Evolutionary conservation across 2,329 filamentous ascomycete genomes (phyloP), one percentile per base, ranked within the genome.

Genomic region (Scytalidium sp.): DNA sequence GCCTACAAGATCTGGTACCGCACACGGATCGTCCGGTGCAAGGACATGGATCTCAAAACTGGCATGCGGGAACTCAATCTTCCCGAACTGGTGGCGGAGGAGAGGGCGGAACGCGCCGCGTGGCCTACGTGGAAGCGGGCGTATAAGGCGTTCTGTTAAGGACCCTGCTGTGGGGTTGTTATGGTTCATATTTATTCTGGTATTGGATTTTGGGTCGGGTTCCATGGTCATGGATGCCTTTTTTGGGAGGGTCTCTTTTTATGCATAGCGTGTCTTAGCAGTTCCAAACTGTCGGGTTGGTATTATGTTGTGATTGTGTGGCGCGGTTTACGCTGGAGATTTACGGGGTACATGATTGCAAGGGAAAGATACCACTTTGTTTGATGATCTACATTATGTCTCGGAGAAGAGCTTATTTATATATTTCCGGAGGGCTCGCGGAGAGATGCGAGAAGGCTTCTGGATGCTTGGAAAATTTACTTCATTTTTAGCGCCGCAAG

Each of bases 41-140:
- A 78, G 45, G 86, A 95, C 55, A 95, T 97, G 84, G 92, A 97
- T 68, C 71, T 97, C 54, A 81, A 87, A 52, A 96, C 91, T 0
- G 93, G 93, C 2, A 83, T 91, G 22, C 78, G 92, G 21, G 90
- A 96, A 63, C 80, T 97, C 50, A 92, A 96, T 65, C 71, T 97
- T 41, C 82, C 84, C 22, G 81, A 88, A 52, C 71, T 97, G 45
- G 75, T 95, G 45, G 84, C 85, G 40, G 87, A 96, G 67, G 93
- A 97, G 73, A 72, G 77, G 36, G 85, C 87, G 46, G 91, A 97
- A 72, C 75, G 77, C 60, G 79, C 76, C 25, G 65, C 69, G 3
- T 93, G 88, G 89, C 88, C 89, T 0, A 69, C 59, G 51, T 93
- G 88, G 88, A 94, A 93, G 74, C 84, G 75, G 62, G 57, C 80